phyloP scores from a whole-genome alignment of 2,329 filamentous ascomycete species.

The Colletotrichum tamarilloi region DNA sequence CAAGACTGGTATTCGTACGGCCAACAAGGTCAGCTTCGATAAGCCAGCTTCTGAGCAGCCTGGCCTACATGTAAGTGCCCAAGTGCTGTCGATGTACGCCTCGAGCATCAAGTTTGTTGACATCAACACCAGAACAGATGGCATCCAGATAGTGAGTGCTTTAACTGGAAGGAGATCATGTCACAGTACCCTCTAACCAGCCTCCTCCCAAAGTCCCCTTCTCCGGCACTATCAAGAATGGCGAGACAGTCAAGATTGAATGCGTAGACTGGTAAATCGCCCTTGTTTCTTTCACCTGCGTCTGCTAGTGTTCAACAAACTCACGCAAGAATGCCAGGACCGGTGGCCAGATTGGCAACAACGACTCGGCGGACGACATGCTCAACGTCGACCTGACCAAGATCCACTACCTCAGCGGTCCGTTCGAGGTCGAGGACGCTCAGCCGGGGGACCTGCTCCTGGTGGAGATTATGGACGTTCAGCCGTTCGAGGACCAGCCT shows the following conservation, averaged over 20 bases:
- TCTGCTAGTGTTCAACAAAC: conserved; percentile 15
- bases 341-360: conserved; percentile 86
- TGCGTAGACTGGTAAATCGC: conserved; percentile 78
- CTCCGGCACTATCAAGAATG: conserved; percentile 78
- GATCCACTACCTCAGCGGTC: conserved; percentile 89
- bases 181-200: conserved; percentile 1
- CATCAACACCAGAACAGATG: conserved; percentile 77
- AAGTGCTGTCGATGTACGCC: neutral
- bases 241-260: conserved; percentile 93
- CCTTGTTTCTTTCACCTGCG: conserved; percentile 38
- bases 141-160: conserved; percentile 83
- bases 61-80: conserved; percentile 72
- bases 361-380: conserved; percentile 90
- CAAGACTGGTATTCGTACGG: conserved; percentile 69
- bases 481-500: conserved; percentile 85
- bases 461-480: conserved; percentile 93
- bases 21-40: conserved; percentile 78
- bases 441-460: conserved; percentile 87
- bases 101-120: neutral
- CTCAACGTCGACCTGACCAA: conserved; percentile 85
- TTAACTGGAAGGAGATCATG: neutral
- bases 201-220: conserved; percentile 71
- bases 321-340: conserved; percentile 56
- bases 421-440: conserved; percentile 86
- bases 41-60: conserved; percentile 77